Conservation (phyloP, 371 early-diverging fungal genomes). For the Batkoa obscura region DNA sequence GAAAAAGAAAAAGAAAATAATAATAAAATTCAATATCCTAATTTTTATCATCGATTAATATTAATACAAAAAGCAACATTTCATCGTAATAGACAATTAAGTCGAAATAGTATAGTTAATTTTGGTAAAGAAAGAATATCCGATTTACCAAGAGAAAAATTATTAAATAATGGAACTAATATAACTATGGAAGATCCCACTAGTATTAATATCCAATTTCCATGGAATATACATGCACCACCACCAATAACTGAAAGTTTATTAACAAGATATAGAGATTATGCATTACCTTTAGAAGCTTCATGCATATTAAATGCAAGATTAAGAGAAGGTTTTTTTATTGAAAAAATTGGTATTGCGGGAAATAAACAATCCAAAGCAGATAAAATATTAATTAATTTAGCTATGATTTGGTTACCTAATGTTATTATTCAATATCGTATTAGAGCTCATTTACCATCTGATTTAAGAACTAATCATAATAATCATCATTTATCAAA, state of each 20-base stretch:
- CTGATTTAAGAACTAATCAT: constrained; percentile 6
- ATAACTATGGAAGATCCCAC: no score
- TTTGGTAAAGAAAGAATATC: constrained; percentile 22
- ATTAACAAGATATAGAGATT: constrained; percentile 57
- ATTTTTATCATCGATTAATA: constrained; percentile 58
- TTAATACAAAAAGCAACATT: constrained; percentile 42
- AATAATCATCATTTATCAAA: no score
- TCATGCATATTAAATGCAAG: constrained; percentile 48
- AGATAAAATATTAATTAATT: constrained; percentile 33
- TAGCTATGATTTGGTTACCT: constrained; percentile 63
- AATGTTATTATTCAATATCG: constrained; percentile 74
- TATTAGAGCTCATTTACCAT: constrained; percentile 25
- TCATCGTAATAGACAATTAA: constrained; percentile 22
- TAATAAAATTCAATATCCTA: no score
- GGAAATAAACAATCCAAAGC: constrained; percentile 11
- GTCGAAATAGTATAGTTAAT: constrained; percentile 13
- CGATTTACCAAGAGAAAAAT: constrained; percentile 31
- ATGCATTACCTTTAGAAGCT: constrained; percentile 35
- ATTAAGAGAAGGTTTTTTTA: constrained; percentile 63
- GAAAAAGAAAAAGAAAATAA: no score
- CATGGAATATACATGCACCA: constrained; percentile 61
- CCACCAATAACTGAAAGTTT: constrained; percentile 61
- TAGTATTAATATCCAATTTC: constrained; percentile 34
- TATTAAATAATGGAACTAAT: constrained; percentile 14
- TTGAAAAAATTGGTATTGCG: constrained; percentile 24